Percentiles rank a stretch among this genome's conserved stretches.
Conservation (phyloP, 2,329 filamentous ascomycete genomes). For the Stenocarpella maydis region DNA sequence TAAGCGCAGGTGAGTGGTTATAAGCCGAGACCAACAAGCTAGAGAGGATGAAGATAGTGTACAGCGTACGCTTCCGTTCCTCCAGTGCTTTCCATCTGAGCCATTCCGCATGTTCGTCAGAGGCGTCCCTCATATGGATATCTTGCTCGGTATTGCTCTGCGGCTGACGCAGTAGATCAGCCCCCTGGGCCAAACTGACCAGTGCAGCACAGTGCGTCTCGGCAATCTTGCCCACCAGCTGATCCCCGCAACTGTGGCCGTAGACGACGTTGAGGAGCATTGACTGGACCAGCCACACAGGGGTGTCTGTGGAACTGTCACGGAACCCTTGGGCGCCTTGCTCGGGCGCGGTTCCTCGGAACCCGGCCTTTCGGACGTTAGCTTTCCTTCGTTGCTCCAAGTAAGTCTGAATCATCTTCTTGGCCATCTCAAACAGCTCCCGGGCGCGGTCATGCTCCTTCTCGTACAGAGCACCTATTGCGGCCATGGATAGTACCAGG, state of each 20-base stretch:
- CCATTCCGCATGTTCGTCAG: constrained; percentile 78
- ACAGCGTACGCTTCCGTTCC: constrained; percentile 92
- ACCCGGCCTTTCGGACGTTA: constrained; percentile 74
- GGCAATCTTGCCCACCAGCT: constrained; percentile 88
- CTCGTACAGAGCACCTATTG: constrained; percentile 80
- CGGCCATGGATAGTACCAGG: constrained; percentile 85
- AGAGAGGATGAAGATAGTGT: constrained; percentile 88
- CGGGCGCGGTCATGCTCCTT: constrained; percentile 80
- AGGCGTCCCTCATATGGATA: constrained; percentile 63
- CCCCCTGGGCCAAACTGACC: constrained; percentile 88
- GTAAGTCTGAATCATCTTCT: constrained; percentile 94
- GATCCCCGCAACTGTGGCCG: constrained; percentile 93
- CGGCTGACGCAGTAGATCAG: constrained; percentile 69
- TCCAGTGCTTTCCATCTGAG: constrained; percentile 87
- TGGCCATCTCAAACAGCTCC: constrained; percentile 89
- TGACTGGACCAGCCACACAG: constrained; percentile 93
- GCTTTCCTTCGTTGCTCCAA: constrained; percentile 90
- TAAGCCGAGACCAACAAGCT: constrained; percentile 92
- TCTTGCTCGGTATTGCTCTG: constrained; percentile 60
- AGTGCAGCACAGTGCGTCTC: constrained; percentile 91
- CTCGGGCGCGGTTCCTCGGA: constrained; percentile 59
- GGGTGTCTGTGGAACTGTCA: constrained; percentile 76
- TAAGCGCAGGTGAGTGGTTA: constrained; percentile 88
- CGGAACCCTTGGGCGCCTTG: constrained; percentile 50
- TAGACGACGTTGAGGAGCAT: constrained; percentile 98